Conservation (phyloP, 495 filamentous ascomycete genomes). For the Xylaria intraflava region DNA sequence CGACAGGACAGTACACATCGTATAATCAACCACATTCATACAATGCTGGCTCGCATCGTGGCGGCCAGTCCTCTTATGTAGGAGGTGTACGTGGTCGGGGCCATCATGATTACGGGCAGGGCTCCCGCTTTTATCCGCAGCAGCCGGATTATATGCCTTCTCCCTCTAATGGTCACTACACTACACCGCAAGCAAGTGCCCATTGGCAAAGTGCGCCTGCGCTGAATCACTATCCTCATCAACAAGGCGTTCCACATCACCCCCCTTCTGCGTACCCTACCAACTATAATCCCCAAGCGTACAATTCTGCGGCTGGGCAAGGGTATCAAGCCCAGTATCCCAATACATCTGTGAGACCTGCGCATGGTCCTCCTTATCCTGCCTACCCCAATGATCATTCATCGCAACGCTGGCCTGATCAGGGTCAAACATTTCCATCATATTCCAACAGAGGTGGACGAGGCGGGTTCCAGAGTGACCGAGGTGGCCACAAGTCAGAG, state of each 20-base stretch:
- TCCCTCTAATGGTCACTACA: constrained; percentile 21
- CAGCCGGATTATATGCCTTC: constrained; percentile 18
- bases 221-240: constrained; percentile 22
- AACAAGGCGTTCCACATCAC: constrained; percentile 31
- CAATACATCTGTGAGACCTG: constrained; percentile 20
- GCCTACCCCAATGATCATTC: constrained; percentile 24
- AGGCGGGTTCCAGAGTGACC: constrained; percentile 25
- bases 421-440: constrained; percentile 15
- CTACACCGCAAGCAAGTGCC: constrained; percentile 25
- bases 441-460: constrained; percentile 25
- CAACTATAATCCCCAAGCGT: constrained; percentile 46
- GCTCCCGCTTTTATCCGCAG: constrained; percentile 20
- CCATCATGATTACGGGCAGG: constrained; percentile 21
- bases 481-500: constrained; percentile 23
- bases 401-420: constrained; percentile 29
- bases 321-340: constrained; percentile 27
- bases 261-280: constrained; percentile 44
- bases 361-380: constrained; percentile 28
- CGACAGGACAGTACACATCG: constrained; percentile 29
- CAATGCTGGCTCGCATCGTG: constrained; percentile 17
- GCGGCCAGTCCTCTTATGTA: constrained; percentile 17
- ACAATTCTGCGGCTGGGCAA: constrained; percentile 29
- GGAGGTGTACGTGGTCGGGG: constrained; percentile 20
- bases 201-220: constrained; percentile 31
- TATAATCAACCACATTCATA: constrained; percentile 34